Percentiles rank a stretch among this genome's conserved stretches.
phyloP scores from a whole-genome alignment of 2,329 filamentous ascomycete species.

The Harringtonia aguacate region DNA sequence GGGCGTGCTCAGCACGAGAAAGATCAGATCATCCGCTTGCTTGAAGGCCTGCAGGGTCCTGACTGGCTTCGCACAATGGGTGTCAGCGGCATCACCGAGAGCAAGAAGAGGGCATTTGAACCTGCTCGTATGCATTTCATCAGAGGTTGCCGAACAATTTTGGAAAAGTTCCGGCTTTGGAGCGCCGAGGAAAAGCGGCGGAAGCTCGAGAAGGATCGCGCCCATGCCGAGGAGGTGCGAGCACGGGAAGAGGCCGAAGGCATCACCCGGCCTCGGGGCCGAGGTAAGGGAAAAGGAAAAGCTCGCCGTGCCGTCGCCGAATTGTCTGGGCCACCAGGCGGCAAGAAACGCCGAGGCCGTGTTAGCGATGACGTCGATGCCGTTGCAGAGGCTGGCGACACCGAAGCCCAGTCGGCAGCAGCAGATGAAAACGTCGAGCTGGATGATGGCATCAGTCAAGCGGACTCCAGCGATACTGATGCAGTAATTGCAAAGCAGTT shows the following conservation, averaged over 20 bases:
- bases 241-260: constrained; percentile 12
- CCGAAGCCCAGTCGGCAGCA: too few relatives aligned
- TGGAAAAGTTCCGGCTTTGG: constrained; percentile 84
- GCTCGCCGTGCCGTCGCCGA: not conserved
- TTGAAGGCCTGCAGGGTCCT: constrained; percentile 78
- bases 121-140: constrained; percentile 79
- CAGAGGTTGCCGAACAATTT: constrained; percentile 65
- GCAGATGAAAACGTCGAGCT: constrained; percentile 12
- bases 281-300: constrained; percentile 7
- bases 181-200: constrained; percentile 79
- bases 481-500: constrained; percentile 64
- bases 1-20: constrained; percentile 56
- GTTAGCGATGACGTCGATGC: constrained; percentile 14
- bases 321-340: not conserved
- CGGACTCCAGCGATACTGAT: constrained; percentile 60
- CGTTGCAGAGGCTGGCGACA: constrained; percentile 15
- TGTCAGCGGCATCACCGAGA: constrained; percentile 74
- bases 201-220: constrained; percentile 64
- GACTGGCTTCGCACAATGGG: constrained; percentile 94
- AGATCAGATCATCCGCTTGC: constrained; percentile 51
- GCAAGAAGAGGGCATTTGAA: constrained; percentile 77
- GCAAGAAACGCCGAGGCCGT: not conserved
- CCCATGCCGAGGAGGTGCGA: constrained; percentile 37
- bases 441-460: constrained; percentile 34
- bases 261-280: constrained; percentile 4